Conservation (phyloP, 495 filamentous ascomycete genomes). For the Aspergillus campestris region DNA sequence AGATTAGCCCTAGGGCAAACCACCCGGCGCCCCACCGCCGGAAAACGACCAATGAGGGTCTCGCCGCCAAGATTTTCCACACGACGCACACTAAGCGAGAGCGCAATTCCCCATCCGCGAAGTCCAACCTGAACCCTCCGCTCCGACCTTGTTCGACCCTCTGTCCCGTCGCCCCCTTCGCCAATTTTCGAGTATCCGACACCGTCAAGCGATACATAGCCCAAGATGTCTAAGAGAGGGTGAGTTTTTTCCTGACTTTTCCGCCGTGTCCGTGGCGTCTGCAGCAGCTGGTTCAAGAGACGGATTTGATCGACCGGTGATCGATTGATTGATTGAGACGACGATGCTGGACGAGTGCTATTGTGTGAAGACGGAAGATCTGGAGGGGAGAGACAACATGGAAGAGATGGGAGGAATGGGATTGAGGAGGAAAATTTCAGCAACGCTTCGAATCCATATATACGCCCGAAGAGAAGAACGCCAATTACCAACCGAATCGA, state of each 20-base stretch:
- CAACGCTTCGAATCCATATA: neutral
- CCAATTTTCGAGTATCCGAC: slow-evolving; percentile 34
- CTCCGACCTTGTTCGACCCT: slow-evolving; percentile 23
- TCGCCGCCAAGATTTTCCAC: slow-evolving; percentile 37
- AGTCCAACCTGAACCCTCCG: slow-evolving; percentile 5
- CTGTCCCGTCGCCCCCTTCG: slow-evolving; percentile 27
- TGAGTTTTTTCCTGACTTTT: slow-evolving; percentile 22
- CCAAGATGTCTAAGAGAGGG: slow-evolving; percentile 51
- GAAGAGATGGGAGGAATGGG: neutral
- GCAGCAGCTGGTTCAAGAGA: neutral
- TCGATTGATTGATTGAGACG: too few species aligned
- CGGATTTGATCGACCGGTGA: neutral
- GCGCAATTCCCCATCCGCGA: slow-evolving; percentile 24
- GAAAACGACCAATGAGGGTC: slow-evolving; percentile 17
- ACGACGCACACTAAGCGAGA: slow-evolving; percentile 43
- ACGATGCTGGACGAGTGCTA: too few species aligned
- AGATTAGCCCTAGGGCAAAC: slow-evolving; percentile 34
- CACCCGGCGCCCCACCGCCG: neutral
- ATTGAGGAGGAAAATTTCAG: neutral
- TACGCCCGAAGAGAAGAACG: neutral
- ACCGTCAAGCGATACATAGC: slow-evolving; percentile 37
- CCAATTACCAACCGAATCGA: neutral
- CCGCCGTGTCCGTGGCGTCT: neutral
- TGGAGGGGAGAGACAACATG: slow-evolving; percentile 7
- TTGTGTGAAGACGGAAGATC: too few species aligned